phyloP scores from a whole-genome alignment of 208 protist species.

The Leishmania braziliensis region DNA sequence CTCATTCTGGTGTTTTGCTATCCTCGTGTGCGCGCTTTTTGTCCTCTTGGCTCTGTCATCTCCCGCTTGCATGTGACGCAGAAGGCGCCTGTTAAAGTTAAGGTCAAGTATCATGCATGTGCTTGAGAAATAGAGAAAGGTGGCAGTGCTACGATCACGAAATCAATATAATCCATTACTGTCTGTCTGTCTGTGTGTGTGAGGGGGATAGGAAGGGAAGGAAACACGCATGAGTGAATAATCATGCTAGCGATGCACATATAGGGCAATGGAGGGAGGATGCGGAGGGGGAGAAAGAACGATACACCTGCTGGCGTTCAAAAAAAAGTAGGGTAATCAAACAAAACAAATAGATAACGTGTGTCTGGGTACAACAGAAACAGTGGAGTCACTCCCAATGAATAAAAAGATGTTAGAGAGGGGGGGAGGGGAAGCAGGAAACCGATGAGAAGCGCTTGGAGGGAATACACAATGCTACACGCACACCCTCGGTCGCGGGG shows the following conservation, averaged over 20 bases:
- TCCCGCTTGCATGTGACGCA: background rate
- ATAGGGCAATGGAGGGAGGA: background rate
- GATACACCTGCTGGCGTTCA: background rate
- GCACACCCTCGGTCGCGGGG: background rate
- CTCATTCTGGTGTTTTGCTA: background rate
- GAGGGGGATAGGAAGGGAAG: background rate
- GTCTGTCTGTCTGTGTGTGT: background rate
- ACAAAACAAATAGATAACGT: background rate
- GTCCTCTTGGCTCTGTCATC: background rate
- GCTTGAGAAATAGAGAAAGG: background rate
- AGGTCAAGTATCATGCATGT: background rate
- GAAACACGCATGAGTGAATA: background rate
- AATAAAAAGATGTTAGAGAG: background rate
- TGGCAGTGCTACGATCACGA: background rate
- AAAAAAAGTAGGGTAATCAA: background rate
- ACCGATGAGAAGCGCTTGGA: background rate
- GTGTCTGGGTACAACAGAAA: background rate
- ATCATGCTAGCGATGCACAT: background rate
- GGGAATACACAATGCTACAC: background rate
- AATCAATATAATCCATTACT: background rate
- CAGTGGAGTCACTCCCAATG: background rate
- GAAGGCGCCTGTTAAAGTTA: background rate
- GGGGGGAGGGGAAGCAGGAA: background rate
- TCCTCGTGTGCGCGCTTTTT: background rate
- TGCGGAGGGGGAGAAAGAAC: background rate